These are phyloP conservation scores for Sporobolomyces roseus DNA, from an alignment of 768 basidiomycete species.

Conservation along the genomic window DNA sequence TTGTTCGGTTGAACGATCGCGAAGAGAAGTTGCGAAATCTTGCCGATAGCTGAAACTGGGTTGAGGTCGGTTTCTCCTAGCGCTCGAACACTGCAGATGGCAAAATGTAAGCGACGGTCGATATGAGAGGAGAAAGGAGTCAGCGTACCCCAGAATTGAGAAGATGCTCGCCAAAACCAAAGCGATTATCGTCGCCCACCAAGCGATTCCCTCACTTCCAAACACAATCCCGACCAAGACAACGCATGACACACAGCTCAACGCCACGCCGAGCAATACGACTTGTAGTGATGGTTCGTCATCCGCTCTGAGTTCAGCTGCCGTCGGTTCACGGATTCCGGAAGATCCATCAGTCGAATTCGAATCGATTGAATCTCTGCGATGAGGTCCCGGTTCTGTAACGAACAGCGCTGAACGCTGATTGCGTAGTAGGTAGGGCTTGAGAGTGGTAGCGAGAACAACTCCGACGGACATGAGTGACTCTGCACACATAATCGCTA, in stretches of 20 bases:
- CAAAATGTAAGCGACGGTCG: neutral
- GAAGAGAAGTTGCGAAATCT: slow-evolving; percentile 89
- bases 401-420: slow-evolving; percentile 65
- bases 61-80: slow-evolving; percentile 88
- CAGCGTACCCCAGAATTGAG: slow-evolving; percentile 74
- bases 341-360: neutral
- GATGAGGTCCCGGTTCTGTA: slow-evolving; percentile 78
- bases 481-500: slow-evolving; percentile 94
- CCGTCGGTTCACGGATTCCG: neutral
- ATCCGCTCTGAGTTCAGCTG: slow-evolving; percentile 40
- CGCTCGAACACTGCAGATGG: slow-evolving; percentile 68
- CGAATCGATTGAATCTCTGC: slow-evolving; percentile 42
- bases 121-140: neutral
- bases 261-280: slow-evolving; percentile 63
- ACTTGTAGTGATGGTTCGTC: slow-evolving; percentile 71
- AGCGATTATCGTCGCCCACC: slow-evolving; percentile 87
- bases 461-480: slow-evolving; percentile 79
- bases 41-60: slow-evolving; percentile 81
- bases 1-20: slow-evolving; percentile 68
- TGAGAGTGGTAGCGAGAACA: slow-evolving; percentile 53
- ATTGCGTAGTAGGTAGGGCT: slow-evolving; percentile 5
- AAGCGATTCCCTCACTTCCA: slow-evolving; percentile 82
- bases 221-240: slow-evolving; percentile 82
- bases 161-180: slow-evolving; percentile 76
- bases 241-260: slow-evolving; percentile 66